A percentile compares a stretch with the other conserved stretches of the same genome.
phyloP scores from a whole-genome alignment of 441 rosid genomes.

The Pelargonium exstipulatum region DNA sequence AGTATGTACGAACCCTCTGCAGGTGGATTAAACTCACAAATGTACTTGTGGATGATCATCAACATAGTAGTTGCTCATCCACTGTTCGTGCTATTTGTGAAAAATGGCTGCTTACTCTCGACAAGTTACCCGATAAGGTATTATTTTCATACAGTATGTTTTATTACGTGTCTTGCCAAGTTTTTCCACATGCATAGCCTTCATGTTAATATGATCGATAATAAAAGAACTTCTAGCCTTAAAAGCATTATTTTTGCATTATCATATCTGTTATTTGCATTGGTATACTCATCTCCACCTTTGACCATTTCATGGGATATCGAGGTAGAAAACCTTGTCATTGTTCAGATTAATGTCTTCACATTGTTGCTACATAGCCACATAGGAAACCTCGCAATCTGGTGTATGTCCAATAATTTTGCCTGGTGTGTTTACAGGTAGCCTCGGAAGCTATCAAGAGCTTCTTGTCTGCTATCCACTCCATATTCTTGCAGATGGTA shows the following conservation, averaged over 20 bases:
- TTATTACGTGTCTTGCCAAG: background rate
- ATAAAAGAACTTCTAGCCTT: background rate
- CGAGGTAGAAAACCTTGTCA: too few relatives aligned
- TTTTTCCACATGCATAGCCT: background rate
- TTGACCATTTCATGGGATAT: background rate
- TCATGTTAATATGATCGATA: background rate
- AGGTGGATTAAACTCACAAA: conserved; percentile 64
- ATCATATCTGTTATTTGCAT: background rate
- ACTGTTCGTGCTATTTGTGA: conserved; percentile 57
- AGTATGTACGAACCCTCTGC: conserved; percentile 62
- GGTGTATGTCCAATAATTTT: background rate
- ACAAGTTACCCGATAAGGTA: conserved; percentile 80
- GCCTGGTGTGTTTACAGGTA: conserved; percentile 30
- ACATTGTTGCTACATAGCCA: too few relatives aligned
- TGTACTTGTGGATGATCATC: conserved; percentile 48
- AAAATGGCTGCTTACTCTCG: conserved; percentile 62
- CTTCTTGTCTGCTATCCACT: conserved; percentile 55
- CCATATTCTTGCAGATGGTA: conserved; percentile 52
- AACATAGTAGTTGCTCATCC: conserved; percentile 40
- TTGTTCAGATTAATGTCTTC: too few relatives aligned
- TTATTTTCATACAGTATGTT: background rate
- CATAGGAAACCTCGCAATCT: too few relatives aligned
- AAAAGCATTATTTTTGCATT: background rate
- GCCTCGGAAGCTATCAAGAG: conserved; percentile 73
- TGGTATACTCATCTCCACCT: background rate